Percentiles rank a stretch among this genome's conserved stretches.
Evolutionary conservation across 352 stramenopile species (phyloP).

Genomic region (Phytophthora crassamura): DNA sequence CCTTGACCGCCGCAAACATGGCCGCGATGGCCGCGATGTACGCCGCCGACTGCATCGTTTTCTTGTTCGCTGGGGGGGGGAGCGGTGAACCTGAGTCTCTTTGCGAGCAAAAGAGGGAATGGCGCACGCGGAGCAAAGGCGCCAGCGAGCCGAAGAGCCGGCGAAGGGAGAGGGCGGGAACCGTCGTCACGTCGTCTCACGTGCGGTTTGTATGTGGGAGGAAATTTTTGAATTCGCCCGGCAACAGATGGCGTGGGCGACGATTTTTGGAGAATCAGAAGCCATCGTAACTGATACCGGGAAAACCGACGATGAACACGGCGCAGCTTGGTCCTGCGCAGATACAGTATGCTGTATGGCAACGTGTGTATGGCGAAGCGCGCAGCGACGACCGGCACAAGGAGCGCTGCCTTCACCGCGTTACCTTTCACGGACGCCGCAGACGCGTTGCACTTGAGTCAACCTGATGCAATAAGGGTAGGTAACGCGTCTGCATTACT

Average conservation of each 20-base stretch:
- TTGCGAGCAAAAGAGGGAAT: constrained; percentile 51
- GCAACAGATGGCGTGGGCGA: constrained; percentile 16
- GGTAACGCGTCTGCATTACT: no score
- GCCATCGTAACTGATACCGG: no score
- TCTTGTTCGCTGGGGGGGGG: background rate
- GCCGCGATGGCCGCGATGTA: constrained; percentile 36
- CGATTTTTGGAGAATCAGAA: constrained; percentile 13
- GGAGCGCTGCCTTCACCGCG: no score
- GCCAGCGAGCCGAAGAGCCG: constrained; percentile 16
- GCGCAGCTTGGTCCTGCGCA: no score
- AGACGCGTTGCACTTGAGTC: no score
- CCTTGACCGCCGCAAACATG: constrained; percentile 33
- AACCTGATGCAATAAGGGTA: no score
- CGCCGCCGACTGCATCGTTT: constrained; percentile 38
- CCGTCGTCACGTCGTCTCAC: constrained; percentile 28
- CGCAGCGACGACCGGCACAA: no score
- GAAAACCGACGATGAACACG: no score
- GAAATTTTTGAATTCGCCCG: constrained; percentile 24
- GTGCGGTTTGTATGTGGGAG: constrained; percentile 26
- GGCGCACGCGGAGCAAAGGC: constrained; percentile 18
- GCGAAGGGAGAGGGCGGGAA: constrained; percentile 24
- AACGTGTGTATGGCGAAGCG: no score
- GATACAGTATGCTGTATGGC: no score
- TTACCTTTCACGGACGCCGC: no score
- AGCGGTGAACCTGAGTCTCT: constrained; percentile 31